Conservation (phyloP, 805 yeast genomes). For the Sugiyamaella boreocaroliniensis region DNA sequence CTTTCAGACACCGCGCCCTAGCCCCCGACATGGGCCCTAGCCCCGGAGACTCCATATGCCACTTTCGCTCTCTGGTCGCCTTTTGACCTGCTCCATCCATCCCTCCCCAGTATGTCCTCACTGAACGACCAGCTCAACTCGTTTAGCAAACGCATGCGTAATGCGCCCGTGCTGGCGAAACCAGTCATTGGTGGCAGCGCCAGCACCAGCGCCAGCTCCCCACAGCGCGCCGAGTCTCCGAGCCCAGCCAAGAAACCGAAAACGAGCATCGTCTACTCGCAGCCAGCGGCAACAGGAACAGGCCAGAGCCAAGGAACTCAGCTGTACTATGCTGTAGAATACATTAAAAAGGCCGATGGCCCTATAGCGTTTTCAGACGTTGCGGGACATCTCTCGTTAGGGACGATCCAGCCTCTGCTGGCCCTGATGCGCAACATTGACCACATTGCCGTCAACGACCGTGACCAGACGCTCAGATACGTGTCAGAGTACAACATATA, state of each 20-base stretch:
- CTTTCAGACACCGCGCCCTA: neutral
- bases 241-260: slow-evolving; percentile 15
- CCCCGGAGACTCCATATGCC: neutral
- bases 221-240: too few species aligned
- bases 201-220: neutral
- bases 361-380: slow-evolving; percentile 64
- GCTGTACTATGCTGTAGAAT: slow-evolving; percentile 85
- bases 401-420: slow-evolving; percentile 57
- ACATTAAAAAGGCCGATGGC: slow-evolving; percentile 59
- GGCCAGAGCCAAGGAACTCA: slow-evolving; percentile 75
- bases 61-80: too few species aligned
- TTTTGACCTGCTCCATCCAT: too few species aligned
- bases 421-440: slow-evolving; percentile 70
- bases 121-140: slow-evolving; percentile 56
- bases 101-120: slow-evolving; percentile 28
- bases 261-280: slow-evolving; percentile 24
- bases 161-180: slow-evolving; percentile 39
- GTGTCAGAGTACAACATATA: slow-evolving; percentile 84
- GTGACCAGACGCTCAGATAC: slow-evolving; percentile 66
- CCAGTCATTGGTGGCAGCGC: slow-evolving; percentile 7
- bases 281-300: slow-evolving; percentile 34
- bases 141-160: slow-evolving; percentile 53
- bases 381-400: slow-evolving; percentile 52
- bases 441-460: slow-evolving; percentile 62
- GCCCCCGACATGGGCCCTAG: neutral